Evolutionary conservation across 495 filamentous ascomycete genomes (phyloP).

Genomic region (Neurospora sp.): DNA sequence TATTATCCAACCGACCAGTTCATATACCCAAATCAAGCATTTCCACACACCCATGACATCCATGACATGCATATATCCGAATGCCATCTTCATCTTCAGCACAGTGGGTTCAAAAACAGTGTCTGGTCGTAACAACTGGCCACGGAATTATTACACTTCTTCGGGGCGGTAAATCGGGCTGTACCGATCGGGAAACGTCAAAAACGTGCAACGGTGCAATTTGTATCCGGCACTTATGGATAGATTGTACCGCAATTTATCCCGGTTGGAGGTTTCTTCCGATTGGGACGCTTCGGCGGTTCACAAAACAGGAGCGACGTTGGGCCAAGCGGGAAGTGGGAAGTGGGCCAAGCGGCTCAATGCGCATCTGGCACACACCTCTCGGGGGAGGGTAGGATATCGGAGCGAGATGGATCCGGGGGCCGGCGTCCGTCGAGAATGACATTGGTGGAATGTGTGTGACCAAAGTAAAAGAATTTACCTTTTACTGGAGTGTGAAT

Average conservation of each 20-base stretch:
- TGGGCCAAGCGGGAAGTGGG: background rate
- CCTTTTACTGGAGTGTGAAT: background rate
- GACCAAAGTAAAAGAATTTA: background rate
- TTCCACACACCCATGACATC: too few species aligned
- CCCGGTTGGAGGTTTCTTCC: background rate
- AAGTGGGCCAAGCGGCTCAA: background rate
- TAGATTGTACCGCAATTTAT: background rate
- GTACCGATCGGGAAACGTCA: background rate
- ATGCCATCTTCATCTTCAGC: background rate
- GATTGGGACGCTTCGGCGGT: background rate
- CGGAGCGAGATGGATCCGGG: background rate
- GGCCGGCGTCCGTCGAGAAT: background rate
- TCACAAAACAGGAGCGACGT: background rate
- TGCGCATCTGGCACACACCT: background rate
- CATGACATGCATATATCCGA: background rate
- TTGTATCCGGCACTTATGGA: background rate
- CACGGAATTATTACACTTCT: slow-evolving; percentile 9
- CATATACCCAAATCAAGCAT: background rate
- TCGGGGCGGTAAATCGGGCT: background rate
- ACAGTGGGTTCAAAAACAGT: background rate
- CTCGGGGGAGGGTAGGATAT: background rate
- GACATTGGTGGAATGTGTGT: background rate
- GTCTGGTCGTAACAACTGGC: background rate
- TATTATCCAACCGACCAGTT: slow-evolving; percentile 1
- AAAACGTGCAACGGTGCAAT: background rate